Percentiles rank a stretch among this genome's conserved stretches.
These are phyloP conservation scores for Gryganskiella cystojenkinii DNA, from an alignment of 192 early-diverging fungal species.

Conservation along the genomic window DNA sequence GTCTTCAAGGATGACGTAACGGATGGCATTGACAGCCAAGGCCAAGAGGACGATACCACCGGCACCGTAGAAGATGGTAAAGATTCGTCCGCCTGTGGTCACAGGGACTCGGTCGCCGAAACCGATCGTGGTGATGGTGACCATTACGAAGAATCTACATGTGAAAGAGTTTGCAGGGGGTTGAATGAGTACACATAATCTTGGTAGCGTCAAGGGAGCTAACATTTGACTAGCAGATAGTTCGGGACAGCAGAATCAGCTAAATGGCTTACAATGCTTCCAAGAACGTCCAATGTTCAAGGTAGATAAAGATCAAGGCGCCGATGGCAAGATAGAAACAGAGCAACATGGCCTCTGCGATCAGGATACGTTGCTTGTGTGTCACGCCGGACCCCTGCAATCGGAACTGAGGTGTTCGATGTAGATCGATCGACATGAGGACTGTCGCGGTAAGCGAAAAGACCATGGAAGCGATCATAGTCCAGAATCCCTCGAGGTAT, in stretches of 20 bases:
- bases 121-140: slow-evolving; percentile 44
- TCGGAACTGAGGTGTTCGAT: slow-evolving; percentile 31
- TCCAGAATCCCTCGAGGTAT: slow-evolving; percentile 40
- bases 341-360: slow-evolving; percentile 32
- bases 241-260: too few species aligned
- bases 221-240: too few species aligned
- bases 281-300: slow-evolving; percentile 27
- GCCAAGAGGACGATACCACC: slow-evolving; percentile 45
- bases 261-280: slow-evolving; percentile 26
- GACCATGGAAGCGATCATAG: slow-evolving; percentile 27
- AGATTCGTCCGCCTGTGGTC: slow-evolving; percentile 20
- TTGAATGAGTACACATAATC: neutral
- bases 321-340: slow-evolving; percentile 46
- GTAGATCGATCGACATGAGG: slow-evolving; percentile 35
- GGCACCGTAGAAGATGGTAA: slow-evolving; percentile 33
- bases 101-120: slow-evolving; percentile 22
- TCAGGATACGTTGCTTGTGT: slow-evolving; percentile 38
- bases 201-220: too few species aligned
- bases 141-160: slow-evolving; percentile 37
- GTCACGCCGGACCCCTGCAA: slow-evolving; percentile 39
- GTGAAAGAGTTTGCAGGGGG: neutral
- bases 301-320: slow-evolving; percentile 29
- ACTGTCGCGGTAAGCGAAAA: slow-evolving; percentile 27
- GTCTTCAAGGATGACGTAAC: slow-evolving; percentile 47
- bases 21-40: slow-evolving; percentile 31